Evolutionary conservation across 2,329 filamentous ascomycete species (phyloP), one percentile per base, ranked within the genome.

Genomic region (Colletotrichum tabaci): DNA sequence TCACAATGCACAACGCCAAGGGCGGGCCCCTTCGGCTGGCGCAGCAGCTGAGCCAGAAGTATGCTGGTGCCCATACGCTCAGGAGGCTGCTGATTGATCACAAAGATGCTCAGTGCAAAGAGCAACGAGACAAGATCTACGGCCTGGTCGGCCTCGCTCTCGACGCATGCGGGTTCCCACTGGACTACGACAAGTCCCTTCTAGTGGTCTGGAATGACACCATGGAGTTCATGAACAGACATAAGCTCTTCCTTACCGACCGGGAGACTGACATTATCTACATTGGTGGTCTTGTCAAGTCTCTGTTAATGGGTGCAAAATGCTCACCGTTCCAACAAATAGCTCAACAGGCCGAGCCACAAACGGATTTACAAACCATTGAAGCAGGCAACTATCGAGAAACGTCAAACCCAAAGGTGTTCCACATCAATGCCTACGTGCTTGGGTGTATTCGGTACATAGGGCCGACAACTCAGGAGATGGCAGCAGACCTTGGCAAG

Each of bases 81-180:
- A 38, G 40, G 30, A 57, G 55, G n/a, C 74, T 80, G 1, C 72
- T 80, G 5, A 62, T 74, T 44, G 74, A 73, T 15, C 76, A 80
- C 55, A 65, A 70, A 47, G 65, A 73, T 8, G 76, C 77, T 13
- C 52, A 74, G 4, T 80, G 78, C 62, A 71, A 73, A 56, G 79
- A 80, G 10, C 76, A 68, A 16, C 75, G 74, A 42, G 79, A 80
- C 66, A 79, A 80, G 52, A 72, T 80, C 4, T 81, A 80, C 66
- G 79, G 77, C 3, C 75, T 80, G 2, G 63, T 79, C 23, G 78
- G 79, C 0, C 67, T 81, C 9, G 78, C 78, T 9, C 60, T 62
- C 4, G 79, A 79, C 55, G 74, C 75, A 46, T 60, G 65, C 2
- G 68, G 73, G 6, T 79, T 80, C 53, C 74, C 76, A 0, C 76